Conservation (phyloP, 2,329 filamentous ascomycete genomes). For the Hawksworthiomyces lignivorus region DNA sequence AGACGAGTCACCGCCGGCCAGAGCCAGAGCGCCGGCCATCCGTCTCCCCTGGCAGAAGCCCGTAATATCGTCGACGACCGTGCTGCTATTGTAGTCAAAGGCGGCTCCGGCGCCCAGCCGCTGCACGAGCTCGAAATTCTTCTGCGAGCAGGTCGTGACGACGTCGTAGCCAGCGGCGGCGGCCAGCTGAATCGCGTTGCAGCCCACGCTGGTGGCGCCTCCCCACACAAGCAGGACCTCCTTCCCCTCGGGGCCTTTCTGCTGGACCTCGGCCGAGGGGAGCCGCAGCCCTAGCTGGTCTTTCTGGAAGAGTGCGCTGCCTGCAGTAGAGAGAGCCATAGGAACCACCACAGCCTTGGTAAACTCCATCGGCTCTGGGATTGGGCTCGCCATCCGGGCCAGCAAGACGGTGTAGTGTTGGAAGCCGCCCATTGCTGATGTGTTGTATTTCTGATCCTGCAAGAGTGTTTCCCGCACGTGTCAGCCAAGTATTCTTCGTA, state of each 20-base stretch:
- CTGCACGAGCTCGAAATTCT: conserved; percentile 26
- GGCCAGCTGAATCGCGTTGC: conserved; percentile 38
- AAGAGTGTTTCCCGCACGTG: no score
- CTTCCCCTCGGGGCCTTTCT: conserved; percentile 11
- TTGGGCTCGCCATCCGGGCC: background rate
- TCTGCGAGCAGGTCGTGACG: conserved; percentile 25
- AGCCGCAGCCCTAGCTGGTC: conserved; percentile 15
- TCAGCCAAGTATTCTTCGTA: no score
- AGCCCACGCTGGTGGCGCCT: conserved; percentile 38
- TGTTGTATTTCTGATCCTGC: no score
- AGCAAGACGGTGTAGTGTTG: conserved; percentile 1
- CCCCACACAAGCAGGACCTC: conserved; percentile 32
- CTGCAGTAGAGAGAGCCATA: conserved; percentile 21
- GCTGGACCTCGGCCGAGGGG: conserved; percentile 1
- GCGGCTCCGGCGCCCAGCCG: conserved; percentile 28
- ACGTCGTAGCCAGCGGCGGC: conserved; percentile 36
- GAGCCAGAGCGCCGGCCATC: conserved; percentile 12
- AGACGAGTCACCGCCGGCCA: conserved; percentile 9
- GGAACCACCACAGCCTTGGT: conserved; percentile 27
- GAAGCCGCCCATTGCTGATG: background rate
- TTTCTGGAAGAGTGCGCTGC: conserved; percentile 18
- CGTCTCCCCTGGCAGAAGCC: background rate
- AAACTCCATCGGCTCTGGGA: conserved; percentile 20
- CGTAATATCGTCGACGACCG: conserved; percentile 14
- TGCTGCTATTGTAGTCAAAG: conserved; percentile 28